phyloP scores from a whole-genome alignment of 805 yeast species.

The Yarrowia deformans region DNA sequence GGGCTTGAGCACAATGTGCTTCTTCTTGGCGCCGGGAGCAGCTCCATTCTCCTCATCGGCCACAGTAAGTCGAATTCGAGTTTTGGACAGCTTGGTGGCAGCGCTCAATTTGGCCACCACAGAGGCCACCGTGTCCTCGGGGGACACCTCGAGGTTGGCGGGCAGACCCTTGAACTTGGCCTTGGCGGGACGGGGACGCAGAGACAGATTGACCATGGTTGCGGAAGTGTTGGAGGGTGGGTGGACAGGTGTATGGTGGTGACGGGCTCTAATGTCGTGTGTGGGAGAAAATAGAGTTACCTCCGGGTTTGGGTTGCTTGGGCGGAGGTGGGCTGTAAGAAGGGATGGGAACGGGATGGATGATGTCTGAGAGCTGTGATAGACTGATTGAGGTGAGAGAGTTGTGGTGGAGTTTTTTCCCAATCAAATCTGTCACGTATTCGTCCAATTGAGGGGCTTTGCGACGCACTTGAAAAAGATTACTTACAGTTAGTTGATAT shows the following conservation, averaged over 20 bases:
- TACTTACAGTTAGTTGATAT: not conserved
- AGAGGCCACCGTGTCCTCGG: conserved; percentile 55
- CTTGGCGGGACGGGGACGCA: conserved; percentile 41
- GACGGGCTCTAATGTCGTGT: not conserved
- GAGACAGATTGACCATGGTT: conserved; percentile 21
- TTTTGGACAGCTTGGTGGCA: conserved; percentile 55
- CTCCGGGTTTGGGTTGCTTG: conserved; percentile 31
- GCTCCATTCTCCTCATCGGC: conserved; percentile 47
- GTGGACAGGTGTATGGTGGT: not conserved
- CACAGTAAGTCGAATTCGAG: conserved; percentile 65
- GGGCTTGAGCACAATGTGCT: conserved; percentile 55
- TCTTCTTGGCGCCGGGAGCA: conserved; percentile 50
- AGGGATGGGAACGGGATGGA: not conserved
- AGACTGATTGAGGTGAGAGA: not conserved
- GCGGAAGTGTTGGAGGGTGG: not conserved
- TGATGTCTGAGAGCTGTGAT: not conserved
- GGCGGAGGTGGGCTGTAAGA: not conserved
- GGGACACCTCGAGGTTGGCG: conserved; percentile 45
- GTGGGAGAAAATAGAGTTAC: conserved; percentile 19
- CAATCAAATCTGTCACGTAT: too few species aligned
- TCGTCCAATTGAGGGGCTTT: conserved; percentile 7
- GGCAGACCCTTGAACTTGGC: conserved; percentile 46
- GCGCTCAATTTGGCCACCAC: conserved; percentile 56
- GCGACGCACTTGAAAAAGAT: not conserved
- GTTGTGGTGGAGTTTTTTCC: not conserved